A percentile compares a stretch with the other conserved stretches of the same genome.
Evolutionary conservation across 2,329 filamentous ascomycete species (phyloP).

Genomic region (Alternaria gaisen): DNA sequence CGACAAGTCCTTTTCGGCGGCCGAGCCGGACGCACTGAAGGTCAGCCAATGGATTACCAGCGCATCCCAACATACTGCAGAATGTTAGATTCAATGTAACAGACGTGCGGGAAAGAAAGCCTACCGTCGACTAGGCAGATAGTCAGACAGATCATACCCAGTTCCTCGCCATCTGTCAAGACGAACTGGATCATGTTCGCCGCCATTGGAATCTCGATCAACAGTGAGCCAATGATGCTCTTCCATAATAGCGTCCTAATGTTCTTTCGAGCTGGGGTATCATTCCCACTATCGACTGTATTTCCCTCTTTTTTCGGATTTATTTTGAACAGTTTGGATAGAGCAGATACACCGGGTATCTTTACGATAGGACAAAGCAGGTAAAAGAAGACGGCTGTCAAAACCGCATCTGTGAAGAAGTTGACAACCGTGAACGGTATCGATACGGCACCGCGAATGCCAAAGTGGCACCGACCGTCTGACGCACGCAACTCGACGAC

Average conservation of each 20-base stretch:
- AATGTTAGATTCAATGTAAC: background rate
- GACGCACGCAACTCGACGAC: constrained; percentile 36
- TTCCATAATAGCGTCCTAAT: constrained; percentile 38
- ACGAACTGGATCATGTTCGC: constrained; percentile 50
- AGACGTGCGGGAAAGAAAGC: constrained; percentile 8
- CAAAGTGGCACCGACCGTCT: constrained; percentile 49
- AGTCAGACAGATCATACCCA: constrained; percentile 51
- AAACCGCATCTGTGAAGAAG: constrained; percentile 43
- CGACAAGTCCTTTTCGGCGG: constrained; percentile 16
- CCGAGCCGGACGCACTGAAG: constrained; percentile 20
- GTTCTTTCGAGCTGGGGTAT: constrained; percentile 26
- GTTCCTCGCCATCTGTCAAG: constrained; percentile 40
- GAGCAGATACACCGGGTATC: background rate
- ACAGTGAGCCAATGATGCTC: constrained; percentile 40
- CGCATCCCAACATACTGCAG: constrained; percentile 26
- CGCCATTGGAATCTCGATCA: constrained; percentile 49
- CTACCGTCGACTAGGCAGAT: constrained; percentile 52
- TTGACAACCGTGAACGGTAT: constrained; percentile 50
- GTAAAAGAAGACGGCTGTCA: constrained; percentile 50
- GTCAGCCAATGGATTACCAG: constrained; percentile 34
- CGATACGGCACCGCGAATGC: constrained; percentile 44
- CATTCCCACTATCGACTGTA: background rate
- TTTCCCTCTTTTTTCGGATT: background rate
- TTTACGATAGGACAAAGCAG: constrained; percentile 40
- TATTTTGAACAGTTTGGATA: background rate